These are phyloP conservation scores for Magnolia kwangsiensis DNA, from an alignment of 164 flowering plant genomes.

Conservation along the genomic window DNA sequence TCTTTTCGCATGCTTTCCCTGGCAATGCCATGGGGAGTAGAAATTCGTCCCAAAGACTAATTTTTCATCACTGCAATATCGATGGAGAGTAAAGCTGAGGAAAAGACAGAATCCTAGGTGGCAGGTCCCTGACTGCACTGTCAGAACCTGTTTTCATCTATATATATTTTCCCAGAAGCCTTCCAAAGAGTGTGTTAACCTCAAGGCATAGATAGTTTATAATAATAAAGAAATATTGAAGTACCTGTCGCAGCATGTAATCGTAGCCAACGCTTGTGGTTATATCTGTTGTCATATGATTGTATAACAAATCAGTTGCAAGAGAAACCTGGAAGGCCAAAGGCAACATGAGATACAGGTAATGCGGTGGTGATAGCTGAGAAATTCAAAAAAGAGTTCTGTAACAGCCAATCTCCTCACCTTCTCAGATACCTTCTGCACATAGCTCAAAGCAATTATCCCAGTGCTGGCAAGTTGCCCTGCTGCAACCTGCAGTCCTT, in stretches of 20 bases:
- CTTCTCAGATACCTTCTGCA: slow-evolving; percentile 95
- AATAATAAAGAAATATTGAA: background rate
- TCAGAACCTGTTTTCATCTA: too few species aligned
- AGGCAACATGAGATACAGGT: background rate
- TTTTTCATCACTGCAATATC: too few species aligned
- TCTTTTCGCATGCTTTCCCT: too few species aligned
- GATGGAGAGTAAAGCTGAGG: too few species aligned
- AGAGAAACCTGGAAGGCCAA: slow-evolving; percentile 63
- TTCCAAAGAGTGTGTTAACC: too few species aligned
- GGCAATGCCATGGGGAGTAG: too few species aligned
- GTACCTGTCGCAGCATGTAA: slow-evolving; percentile 90
- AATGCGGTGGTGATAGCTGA: background rate
- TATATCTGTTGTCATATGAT: slow-evolving; percentile 81
- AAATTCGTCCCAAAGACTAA: too few species aligned
- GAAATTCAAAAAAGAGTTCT: background rate
- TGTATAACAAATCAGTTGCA: slow-evolving; percentile 90
- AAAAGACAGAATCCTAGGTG: too few species aligned
- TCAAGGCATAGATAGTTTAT: background rate
- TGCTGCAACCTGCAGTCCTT: slow-evolving; percentile 69
- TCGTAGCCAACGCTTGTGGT: slow-evolving; percentile 94
- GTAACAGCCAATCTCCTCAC: slow-evolving; percentile 25
- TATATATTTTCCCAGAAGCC: too few species aligned
- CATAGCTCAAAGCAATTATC: slow-evolving; percentile 82
- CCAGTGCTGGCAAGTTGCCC: slow-evolving; percentile 94
- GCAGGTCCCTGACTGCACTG: too few species aligned